Evolutionary conservation across 1,139 yeast genomes (phyloP).

Genomic region (Blastobotrys aristatus): DNA sequence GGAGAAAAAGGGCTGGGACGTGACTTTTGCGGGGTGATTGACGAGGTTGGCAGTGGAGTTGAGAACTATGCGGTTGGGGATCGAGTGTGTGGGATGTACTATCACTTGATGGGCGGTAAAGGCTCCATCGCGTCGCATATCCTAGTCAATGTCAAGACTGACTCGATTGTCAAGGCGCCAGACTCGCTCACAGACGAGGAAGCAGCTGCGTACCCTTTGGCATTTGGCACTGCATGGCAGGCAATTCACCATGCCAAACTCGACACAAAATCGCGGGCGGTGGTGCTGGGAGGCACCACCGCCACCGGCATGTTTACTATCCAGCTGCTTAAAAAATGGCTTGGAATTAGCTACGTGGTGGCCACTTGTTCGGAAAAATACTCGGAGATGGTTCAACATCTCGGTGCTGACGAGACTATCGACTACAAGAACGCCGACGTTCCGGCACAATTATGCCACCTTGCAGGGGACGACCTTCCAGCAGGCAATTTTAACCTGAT

Average conservation of each 20-base stretch:
- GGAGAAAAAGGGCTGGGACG: slow-evolving; percentile 56
- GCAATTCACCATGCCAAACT: slow-evolving; percentile 35
- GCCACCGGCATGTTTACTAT: slow-evolving; percentile 61
- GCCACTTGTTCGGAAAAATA: slow-evolving; percentile 43
- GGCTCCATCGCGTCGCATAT: slow-evolving; percentile 55
- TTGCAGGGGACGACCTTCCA: slow-evolving; percentile 30
- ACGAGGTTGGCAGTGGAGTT: slow-evolving; percentile 47
- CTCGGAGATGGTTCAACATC: slow-evolving; percentile 38
- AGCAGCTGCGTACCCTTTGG: slow-evolving; percentile 56
- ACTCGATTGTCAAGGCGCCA: slow-evolving; percentile 46
- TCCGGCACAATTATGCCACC: slow-evolving; percentile 31
- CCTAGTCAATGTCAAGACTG: slow-evolving; percentile 40
- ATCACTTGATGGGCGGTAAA: slow-evolving; percentile 40
- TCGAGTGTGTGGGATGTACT: slow-evolving; percentile 53
- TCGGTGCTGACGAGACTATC: slow-evolving; percentile 51
- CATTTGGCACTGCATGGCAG: slow-evolving; percentile 54
- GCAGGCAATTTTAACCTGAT: slow-evolving; percentile 40
- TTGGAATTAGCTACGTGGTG: slow-evolving; percentile 42
- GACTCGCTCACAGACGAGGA: slow-evolving; percentile 43
- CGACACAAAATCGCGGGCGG: slow-evolving; percentile 36
- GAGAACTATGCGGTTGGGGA: slow-evolving; percentile 50
- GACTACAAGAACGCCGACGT: slow-evolving; percentile 44
- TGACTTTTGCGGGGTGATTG: slow-evolving; percentile 64
- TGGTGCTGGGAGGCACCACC: slow-evolving; percentile 70
- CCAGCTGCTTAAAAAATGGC: slow-evolving; percentile 50